phyloP scores from a whole-genome alignment of 1,139 yeast species.

The Debaryomyces coudertii region DNA sequence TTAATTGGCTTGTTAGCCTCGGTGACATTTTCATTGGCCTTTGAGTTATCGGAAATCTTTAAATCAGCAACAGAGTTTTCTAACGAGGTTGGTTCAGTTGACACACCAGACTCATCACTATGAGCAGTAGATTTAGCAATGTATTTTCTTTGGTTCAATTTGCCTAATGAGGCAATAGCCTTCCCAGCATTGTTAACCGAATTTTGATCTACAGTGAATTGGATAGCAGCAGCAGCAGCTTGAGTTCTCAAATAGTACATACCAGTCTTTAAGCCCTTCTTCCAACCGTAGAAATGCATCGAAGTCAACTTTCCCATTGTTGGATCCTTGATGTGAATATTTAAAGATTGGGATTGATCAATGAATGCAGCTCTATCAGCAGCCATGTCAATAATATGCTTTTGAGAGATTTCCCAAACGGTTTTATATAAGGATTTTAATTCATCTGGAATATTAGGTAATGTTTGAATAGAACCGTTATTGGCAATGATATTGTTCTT shows the following conservation, averaged over 20 bases:
- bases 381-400: conserved; percentile 87
- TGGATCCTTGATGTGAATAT: conserved; percentile 81
- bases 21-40: conserved; percentile 18
- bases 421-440: conserved; percentile 84
- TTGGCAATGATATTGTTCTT: conserved; percentile 77
- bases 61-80: conserved; percentile 52
- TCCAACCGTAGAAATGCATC: conserved; percentile 98
- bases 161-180: conserved; percentile 55
- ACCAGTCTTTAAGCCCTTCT: conserved; percentile 94
- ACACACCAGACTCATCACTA: conserved; percentile 37
- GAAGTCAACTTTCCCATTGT: conserved; percentile 94
- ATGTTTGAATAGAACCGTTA: conserved; percentile 84
- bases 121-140: conserved; percentile 34
- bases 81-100: conserved; percentile 54
- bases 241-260: conserved; percentile 91
- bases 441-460: conserved; percentile 76
- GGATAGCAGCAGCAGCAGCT: conserved; percentile 65
- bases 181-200: conserved; percentile 48
- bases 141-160: conserved; percentile 58
- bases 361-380: conserved; percentile 93
- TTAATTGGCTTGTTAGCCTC: conserved; percentile 20
- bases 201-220: conserved; percentile 56
- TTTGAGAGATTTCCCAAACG: conserved; percentile 96
- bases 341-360: conserved; percentile 93
- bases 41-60: conserved; percentile 29